Evolutionary conservation across 78 protist genomes (phyloP).

Genomic region (Dictyostelium intermedium): DNA sequence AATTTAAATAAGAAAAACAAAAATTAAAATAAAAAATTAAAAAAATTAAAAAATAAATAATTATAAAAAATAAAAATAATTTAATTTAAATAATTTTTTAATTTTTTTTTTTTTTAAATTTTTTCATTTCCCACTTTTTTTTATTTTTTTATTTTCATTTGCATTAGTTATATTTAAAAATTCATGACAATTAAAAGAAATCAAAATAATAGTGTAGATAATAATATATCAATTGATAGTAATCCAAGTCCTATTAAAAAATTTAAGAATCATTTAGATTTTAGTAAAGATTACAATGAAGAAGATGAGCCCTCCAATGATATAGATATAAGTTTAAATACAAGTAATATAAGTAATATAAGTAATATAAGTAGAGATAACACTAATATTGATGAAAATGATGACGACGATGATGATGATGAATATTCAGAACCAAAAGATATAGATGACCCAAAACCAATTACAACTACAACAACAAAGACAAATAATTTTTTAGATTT

Average conservation of each 20-base stretch:
- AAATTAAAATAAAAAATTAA: too few relatives aligned
- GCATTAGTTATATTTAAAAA: background rate
- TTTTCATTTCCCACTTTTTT: background rate
- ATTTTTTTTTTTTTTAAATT: background rate
- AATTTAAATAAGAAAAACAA: background rate
- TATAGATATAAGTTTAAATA: background rate
- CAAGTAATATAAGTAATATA: background rate
- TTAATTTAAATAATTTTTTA: background rate
- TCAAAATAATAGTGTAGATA: background rate
- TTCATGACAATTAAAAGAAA: background rate
- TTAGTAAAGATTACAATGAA: background rate
- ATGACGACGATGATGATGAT: background rate
- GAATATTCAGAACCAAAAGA: background rate
- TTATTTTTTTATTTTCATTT: background rate
- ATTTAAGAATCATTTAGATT: background rate
- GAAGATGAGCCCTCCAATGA: constrained; percentile 1
- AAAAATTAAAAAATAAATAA: background rate
- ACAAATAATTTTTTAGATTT: background rate
- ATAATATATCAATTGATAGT: background rate
- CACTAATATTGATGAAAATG: background rate
- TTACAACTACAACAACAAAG: background rate
- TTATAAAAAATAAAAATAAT: background rate
- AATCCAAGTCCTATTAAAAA: constrained; percentile 15
- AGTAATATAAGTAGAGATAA: background rate
- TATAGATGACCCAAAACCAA: background rate